Conservation (phyloP, 306 rosid species). For the Pterocarpus macrocarpus region DNA sequence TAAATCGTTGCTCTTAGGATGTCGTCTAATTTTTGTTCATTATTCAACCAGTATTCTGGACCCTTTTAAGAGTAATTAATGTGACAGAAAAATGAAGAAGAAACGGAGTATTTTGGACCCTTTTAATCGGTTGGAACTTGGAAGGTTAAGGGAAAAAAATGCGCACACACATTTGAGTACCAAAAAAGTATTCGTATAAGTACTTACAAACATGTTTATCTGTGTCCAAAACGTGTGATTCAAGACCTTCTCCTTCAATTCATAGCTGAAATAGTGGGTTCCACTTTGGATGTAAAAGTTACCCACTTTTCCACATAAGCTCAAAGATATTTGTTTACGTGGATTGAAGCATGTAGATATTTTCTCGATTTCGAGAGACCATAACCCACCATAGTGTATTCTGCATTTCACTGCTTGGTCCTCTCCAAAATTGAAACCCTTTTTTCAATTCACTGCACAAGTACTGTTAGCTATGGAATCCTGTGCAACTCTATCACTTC, state of each 20-base stretch:
- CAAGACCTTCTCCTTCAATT: background rate
- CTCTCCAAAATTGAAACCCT: slow-evolving; percentile 7
- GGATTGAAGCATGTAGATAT: slow-evolving; percentile 51
- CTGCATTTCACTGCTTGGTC: slow-evolving; percentile 4
- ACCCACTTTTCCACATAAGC: slow-evolving; percentile 27
- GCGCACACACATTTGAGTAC: too few species aligned
- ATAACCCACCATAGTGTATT: slow-evolving; percentile 9
- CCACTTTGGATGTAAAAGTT: slow-evolving; percentile 42
- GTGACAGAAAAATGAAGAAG: too few species aligned
- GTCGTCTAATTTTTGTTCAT: too few species aligned
- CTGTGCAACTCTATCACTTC: slow-evolving; percentile 55
- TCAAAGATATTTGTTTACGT: slow-evolving; percentile 55
- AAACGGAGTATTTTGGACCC: too few species aligned
- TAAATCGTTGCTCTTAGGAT: background rate
- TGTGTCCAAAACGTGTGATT: background rate
- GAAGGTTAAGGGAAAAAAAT: too few species aligned
- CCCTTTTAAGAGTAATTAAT: too few species aligned
- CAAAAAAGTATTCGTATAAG: too few species aligned
- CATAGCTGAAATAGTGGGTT: slow-evolving; percentile 35
- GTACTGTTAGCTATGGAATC: slow-evolving; percentile 66
- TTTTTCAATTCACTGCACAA: slow-evolving; percentile 13
- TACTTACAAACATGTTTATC: background rate
- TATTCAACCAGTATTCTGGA: too few species aligned
- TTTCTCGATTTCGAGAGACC: slow-evolving; percentile 38
- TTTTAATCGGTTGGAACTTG: too few species aligned